Conservation (phyloP, 352 stramenopile genomes). For the Phytophthora pistaciae region DNA sequence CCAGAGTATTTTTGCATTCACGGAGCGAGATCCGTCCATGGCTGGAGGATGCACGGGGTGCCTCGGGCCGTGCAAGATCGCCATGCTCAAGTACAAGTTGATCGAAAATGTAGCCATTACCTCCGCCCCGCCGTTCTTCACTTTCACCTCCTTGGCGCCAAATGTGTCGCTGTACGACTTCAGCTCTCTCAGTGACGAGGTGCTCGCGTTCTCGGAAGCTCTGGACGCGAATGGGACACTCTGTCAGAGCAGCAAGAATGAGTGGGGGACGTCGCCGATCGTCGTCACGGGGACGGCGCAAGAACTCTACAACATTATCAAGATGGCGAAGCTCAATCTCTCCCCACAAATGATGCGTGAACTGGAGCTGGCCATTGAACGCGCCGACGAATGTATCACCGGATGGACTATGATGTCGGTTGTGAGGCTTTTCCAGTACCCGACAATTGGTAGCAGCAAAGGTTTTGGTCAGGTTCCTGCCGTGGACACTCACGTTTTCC, state of each 20-base stretch:
- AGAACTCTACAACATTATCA: constrained; percentile 22
- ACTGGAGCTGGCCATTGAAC: constrained; percentile 13
- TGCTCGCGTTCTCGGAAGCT: constrained; percentile 15
- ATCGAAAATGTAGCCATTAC: constrained; percentile 20
- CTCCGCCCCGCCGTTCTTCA: constrained; percentile 19
- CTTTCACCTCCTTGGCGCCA: constrained; percentile 14
- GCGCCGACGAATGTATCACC: constrained; percentile 1
- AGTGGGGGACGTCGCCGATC: constrained; percentile 22
- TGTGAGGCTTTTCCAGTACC: constrained; percentile 16
- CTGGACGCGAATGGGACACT: constrained; percentile 23
- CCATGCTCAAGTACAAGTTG: constrained; percentile 28
- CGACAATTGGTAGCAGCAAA: neutral
- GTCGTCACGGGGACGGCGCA: constrained; percentile 27
- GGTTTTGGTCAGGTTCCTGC: constrained; percentile 23
- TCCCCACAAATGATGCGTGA: constrained; percentile 21
- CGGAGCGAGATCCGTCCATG: constrained; percentile 27
- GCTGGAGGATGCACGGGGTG: constrained; percentile 23
- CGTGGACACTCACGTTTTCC: constrained; percentile 30
- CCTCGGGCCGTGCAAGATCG: constrained; percentile 24
- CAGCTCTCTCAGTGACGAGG: constrained; percentile 26
- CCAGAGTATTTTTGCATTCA: constrained; percentile 30
- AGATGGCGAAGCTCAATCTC: constrained; percentile 19
- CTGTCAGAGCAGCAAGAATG: constrained; percentile 33
- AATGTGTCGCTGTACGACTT: constrained; percentile 25
- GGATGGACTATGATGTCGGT: constrained; percentile 24